A percentile compares a stretch with the other conserved stretches of the same genome.
These are phyloP conservation scores for Chaetothyriales sp. DNA, from an alignment of 2,329 filamentous ascomycete species.

Conservation along the genomic window DNA sequence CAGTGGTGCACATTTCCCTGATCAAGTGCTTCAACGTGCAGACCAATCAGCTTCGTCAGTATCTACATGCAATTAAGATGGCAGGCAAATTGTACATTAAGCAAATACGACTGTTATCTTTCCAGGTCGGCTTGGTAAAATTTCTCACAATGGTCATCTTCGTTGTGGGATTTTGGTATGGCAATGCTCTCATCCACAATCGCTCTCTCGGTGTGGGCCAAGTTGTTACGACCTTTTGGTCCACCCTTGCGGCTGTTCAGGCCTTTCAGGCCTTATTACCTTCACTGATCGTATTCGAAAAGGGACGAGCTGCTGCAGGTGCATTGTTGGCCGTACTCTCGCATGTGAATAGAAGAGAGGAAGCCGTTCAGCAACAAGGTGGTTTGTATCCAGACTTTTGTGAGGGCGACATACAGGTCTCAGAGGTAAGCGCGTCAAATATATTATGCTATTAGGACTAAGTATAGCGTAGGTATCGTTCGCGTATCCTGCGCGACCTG, in stretches of 20 bases:
- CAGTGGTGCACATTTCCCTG: constrained; percentile 62
- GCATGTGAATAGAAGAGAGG: constrained; percentile 18
- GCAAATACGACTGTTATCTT: constrained; percentile 54
- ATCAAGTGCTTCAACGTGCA: constrained; percentile 79
- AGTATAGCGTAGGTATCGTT: constrained; percentile 52
- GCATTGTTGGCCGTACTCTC: constrained; percentile 41
- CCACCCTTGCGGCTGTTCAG: constrained; percentile 62
- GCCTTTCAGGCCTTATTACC: constrained; percentile 61
- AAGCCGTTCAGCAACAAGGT: constrained; percentile 18
- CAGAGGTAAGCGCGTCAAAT: constrained; percentile 40
- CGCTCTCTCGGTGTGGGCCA: constrained; percentile 48
- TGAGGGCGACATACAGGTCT: constrained; percentile 55
- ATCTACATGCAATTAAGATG: constrained; percentile 41
- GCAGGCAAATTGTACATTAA: constrained; percentile 52
- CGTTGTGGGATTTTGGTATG: constrained; percentile 82
- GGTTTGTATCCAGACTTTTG: constrained; percentile 33
- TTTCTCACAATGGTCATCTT: constrained; percentile 69
- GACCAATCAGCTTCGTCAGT: constrained; percentile 54
- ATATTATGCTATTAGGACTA: constrained; percentile 4
- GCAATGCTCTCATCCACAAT: constrained; percentile 52
- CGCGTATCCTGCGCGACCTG: constrained; percentile 59
- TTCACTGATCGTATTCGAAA: constrained; percentile 62
- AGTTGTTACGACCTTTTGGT: constrained; percentile 75
- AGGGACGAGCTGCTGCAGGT: constrained; percentile 61
- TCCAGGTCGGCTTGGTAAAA: constrained; percentile 60